Evolutionary conservation across 345 rosid genomes (phyloP), one percentile per base, ranked within the genome.

Genomic region (Dovyalis caffra): DNA sequence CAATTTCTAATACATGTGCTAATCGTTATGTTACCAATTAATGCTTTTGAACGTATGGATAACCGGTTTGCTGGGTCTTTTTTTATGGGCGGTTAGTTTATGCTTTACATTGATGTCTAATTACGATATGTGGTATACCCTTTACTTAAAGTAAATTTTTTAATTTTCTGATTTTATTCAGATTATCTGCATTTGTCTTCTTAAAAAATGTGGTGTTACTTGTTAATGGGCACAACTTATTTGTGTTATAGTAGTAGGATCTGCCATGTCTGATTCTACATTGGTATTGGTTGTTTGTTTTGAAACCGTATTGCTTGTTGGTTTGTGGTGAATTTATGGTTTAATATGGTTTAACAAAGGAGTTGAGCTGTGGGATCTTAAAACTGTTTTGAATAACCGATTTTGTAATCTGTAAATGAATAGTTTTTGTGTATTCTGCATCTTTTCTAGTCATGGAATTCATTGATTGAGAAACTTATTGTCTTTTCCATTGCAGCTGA

Each of bases 401-500:
- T 1, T 56, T n/a, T 56, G 61, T 56, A 1, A 9, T 23, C 14
- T 56, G 28, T 56, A 56, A 23, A 23, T 1, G 3, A 23, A 25
- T n/a, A 56, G 61, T 56, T 10, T 43, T 10, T 56, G 61, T 10
- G 3, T 56, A 23, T n/a, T 56, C n/a, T 56, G n/a, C 26, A 9
- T 3, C 25, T 56, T 5, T n/a, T 23, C 14, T n/a, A 23, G 28
- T 56, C 0, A 1, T 11, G 47, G 47, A 43, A 43, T n/a, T 33
- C 11, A 31, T 60, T 34, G 23, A 63, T 15, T 14, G 6, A 14
- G 14, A 56, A 25, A 16, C 10, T 23, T 40, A 6, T 12, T 32
- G 9, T 65, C 53, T 23, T 38, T 1, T 4, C 70, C 20, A 34
- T 49, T 87, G 82, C 71, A 82, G 92, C 75, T 80, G 92, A 78